Base-by-base conservation (phyloP, 495 filamentous ascomycete species). In the Cercophora samala region DNA sequence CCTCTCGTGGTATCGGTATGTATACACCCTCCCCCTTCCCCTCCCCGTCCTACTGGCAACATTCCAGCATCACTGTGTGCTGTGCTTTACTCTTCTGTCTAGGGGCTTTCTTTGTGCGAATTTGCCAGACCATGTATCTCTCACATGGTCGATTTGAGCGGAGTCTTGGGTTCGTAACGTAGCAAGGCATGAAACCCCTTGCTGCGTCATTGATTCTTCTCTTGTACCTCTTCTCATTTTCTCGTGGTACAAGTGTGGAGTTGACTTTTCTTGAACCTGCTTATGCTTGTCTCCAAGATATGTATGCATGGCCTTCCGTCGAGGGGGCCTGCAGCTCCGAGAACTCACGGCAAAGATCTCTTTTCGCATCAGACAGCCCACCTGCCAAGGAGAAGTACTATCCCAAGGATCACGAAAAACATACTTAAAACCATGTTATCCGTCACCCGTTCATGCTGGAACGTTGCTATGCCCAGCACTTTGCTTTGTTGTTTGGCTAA, bases 1-100 rank as follows among this genome's bases (percentile, higher is more conserved):
- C 95, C 75, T 97, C 96, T 67, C 91, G 95, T 86, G 95, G 95
- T 88, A 99, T 99, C 85, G 95, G 95, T 99, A 97, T 97, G 95
- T 96, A 90, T 87, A 74, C 70, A 68, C 68, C 73, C 76, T 67
- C 77, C 78, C 74, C 80, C 78, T 75, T 75, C 72, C 76, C 69
- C 78, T 61, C 72, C 77, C 72, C 73, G 68, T 72, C 67, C 72
- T 77, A 69, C 78, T 79, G 79, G 81, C 83, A 82, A 87, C 78
- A 54, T 82, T 86, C 88, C 82, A 85, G 88, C 87, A 88, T 87
- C 82, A 29, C 85, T 83, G 84, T 84, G 87, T 80, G 79, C 80
- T 90, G 87, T 94, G 89, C 90, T 93, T 87, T 92, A 90, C 90
- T 93, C 90, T 94, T 89, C 88, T 84, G 85, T 88, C 84, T 86